These are phyloP conservation scores for Fusarium papillatum DNA, from an alignment of 2,329 filamentous ascomycete species.

Conservation along the genomic window DNA sequence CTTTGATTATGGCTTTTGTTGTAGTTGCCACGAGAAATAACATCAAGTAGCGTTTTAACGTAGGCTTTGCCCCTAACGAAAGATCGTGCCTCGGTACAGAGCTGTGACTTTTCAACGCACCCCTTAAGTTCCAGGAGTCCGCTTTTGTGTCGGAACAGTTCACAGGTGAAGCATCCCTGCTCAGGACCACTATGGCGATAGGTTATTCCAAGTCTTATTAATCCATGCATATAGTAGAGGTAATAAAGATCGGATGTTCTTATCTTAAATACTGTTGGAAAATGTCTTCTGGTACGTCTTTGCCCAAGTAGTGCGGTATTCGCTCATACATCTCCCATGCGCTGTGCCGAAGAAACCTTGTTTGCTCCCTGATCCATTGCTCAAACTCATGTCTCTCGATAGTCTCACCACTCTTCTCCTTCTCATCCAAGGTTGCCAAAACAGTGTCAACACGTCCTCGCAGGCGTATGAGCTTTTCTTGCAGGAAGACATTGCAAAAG, in stretches of 20 bases:
- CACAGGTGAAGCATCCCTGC: too few species aligned
- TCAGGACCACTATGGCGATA: too few species aligned
- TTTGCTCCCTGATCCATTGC: constrained; percentile 16
- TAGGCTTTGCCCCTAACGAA: too few species aligned
- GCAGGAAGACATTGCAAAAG: not conserved
- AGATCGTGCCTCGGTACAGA: too few species aligned
- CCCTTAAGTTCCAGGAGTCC: too few species aligned
- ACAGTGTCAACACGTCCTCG: not conserved
- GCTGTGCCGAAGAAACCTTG: constrained; percentile 14
- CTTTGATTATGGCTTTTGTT: too few species aligned
- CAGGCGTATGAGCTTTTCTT: not conserved
- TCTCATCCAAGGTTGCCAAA: constrained; percentile 2
- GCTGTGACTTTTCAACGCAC: too few species aligned
- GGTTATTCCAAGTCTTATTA: too few species aligned
- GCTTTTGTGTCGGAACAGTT: too few species aligned
- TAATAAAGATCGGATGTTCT: not conserved
- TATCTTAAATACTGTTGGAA: constrained; percentile 2
- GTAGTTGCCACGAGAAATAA: too few species aligned
- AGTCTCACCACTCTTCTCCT: not conserved
- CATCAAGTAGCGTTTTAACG: too few species aligned
- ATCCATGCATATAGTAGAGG: too few species aligned
- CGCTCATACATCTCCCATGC: constrained; percentile 23
- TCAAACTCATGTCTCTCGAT: constrained; percentile 9
- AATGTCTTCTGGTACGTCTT: constrained; percentile 3
- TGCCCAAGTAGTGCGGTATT: constrained; percentile 3